Evolutionary conservation across 345 rosid genomes (phyloP), one percentile per base, ranked within the genome.

Genomic region (Salix udensis): DNA sequence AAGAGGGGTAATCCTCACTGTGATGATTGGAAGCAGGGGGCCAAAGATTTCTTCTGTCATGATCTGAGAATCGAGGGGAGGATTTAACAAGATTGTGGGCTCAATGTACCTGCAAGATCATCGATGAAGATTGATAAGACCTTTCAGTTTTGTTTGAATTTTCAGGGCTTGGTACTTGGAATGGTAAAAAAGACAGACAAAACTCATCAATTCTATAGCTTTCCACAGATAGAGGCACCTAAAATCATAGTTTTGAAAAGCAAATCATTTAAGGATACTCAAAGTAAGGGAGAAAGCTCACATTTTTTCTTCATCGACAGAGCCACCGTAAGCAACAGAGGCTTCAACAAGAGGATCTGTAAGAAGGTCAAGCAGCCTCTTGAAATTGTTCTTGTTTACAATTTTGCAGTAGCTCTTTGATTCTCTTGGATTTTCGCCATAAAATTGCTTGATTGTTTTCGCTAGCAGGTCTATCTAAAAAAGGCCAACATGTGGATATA

Each of bases 311-410:
- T 93, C 90, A 74, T 93, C 84, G 44, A 76, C 28, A 30, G 90
- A 89, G 72, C 98, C 97, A 0, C 98, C 97, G 65, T 83, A 78
- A 68, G 88, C 92, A 28, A 91, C 78, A 52, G 97, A 86, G 73
- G 83, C 88, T 50, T 85, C 76, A 26, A 90, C 93, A 36, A 30
- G 71, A 74, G 97, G 97, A 79, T 95, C 93, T 68, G 69, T 77
- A 10, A 92, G 77, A 77, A 89, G 85, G 64, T 77, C 82, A n/a
- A 36, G 30, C 74, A 95, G 46, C 79, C 97, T 90, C 55, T 80
- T 82, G 44, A 92, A 90, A 66, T 91, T 89, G 26, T 79, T 60
- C 75, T 78, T 83, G 79, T 86, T 87, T 30, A 75, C 80, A 80
- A 92, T 89, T 77, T 81, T 90, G 80, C 92, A 74, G 28, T 90